Evolutionary conservation across 164 flowering plant species (phyloP).

Genomic region (Macadamia integrifolia): DNA sequence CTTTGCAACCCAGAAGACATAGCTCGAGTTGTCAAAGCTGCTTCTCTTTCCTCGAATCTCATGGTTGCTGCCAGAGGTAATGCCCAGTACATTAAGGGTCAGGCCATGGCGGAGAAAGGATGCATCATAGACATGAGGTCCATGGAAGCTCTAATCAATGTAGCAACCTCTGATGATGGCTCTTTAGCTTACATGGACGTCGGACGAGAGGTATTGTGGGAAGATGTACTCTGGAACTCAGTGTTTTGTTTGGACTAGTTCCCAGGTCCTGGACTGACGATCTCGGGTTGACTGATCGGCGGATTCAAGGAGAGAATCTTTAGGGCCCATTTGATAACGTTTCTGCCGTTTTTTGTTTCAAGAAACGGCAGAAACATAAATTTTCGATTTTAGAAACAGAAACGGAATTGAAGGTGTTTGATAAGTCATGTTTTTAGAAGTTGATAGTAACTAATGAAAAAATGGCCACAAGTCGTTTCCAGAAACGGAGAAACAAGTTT

Average conservation of each 20-base stretch:
- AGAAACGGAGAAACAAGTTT: too few relatives aligned
- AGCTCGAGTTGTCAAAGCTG: slow-evolving; percentile 29
- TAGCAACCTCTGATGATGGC: slow-evolving; percentile 9
- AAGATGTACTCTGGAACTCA: slow-evolving; percentile 49
- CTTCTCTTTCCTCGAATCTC: slow-evolving; percentile 29
- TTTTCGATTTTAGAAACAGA: too few relatives aligned
- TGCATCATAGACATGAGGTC: slow-evolving; percentile 70
- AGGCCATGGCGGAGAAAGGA: slow-evolving; percentile 73
- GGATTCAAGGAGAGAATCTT: slow-evolving; percentile 21
- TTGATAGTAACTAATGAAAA: too few relatives aligned
- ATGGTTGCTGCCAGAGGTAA: slow-evolving; percentile 90
- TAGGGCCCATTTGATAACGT: too few relatives aligned
- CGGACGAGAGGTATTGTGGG: slow-evolving; percentile 85
- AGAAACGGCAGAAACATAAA: too few relatives aligned
- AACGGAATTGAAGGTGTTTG: too few relatives aligned
- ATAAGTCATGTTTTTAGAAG: too few relatives aligned
- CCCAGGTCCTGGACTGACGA: slow-evolving; percentile 94
- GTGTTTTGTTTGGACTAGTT: slow-evolving; percentile 43
- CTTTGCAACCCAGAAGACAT: too few relatives aligned
- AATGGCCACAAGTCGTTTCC: too few relatives aligned
- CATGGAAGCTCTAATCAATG: slow-evolving; percentile 14
- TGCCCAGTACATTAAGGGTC: slow-evolving; percentile 93
- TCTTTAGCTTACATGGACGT: slow-evolving; percentile 40
- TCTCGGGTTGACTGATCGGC: slow-evolving; percentile 70
- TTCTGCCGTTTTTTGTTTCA: too few relatives aligned